A percentile compares a stretch with the other conserved stretches of the same genome.
These are phyloP conservation scores for Mycena epipterygia DNA, from an alignment of 768 basidiomycete genomes.

Conservation along the genomic window DNA sequence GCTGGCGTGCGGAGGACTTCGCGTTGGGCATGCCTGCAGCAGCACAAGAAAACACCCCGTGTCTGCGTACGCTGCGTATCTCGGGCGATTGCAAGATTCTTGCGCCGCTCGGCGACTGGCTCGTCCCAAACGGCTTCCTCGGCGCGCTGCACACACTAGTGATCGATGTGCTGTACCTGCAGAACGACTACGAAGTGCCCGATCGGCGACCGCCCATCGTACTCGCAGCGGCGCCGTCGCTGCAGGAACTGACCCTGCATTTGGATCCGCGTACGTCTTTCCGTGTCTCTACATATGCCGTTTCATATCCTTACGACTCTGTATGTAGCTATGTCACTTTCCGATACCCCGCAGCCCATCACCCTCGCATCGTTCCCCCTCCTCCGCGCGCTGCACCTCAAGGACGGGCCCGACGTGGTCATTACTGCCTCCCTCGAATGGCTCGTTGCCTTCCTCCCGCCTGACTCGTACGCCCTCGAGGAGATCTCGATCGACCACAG, in stretches of 20 bases:
- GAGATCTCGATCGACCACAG: slow-evolving; percentile 24
- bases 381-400: slow-evolving; percentile 22
- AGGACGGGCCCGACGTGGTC: slow-evolving; percentile 25
- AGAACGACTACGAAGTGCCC: slow-evolving; percentile 13
- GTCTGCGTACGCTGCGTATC: slow-evolving; percentile 15
- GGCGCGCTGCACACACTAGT: slow-evolving; percentile 5
- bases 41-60: not conserved
- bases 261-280: slow-evolving; percentile 30
- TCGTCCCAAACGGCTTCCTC: slow-evolving; percentile 18
- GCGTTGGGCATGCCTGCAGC: not conserved
- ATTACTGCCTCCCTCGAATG: slow-evolving; percentile 20
- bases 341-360: not conserved
- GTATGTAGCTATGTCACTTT: slow-evolving; percentile 17
- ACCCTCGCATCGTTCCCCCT: slow-evolving; percentile 3
- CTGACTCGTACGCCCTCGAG: slow-evolving; percentile 7
- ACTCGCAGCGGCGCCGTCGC: not conserved
- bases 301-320: not conserved
- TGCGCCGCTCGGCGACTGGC: slow-evolving; percentile 24
- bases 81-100: slow-evolving; percentile 24
- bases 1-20: slow-evolving; percentile 2
- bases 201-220: slow-evolving; percentile 17
- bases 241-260: slow-evolving; percentile 20
- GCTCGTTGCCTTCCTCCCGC: slow-evolving; percentile 8
- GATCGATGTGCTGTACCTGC: slow-evolving; percentile 22
- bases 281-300: not conserved